These are phyloP conservation scores for Zanthoxylum bungeanum DNA, from an alignment of 345 rosid genomes.

Conservation along the genomic window DNA sequence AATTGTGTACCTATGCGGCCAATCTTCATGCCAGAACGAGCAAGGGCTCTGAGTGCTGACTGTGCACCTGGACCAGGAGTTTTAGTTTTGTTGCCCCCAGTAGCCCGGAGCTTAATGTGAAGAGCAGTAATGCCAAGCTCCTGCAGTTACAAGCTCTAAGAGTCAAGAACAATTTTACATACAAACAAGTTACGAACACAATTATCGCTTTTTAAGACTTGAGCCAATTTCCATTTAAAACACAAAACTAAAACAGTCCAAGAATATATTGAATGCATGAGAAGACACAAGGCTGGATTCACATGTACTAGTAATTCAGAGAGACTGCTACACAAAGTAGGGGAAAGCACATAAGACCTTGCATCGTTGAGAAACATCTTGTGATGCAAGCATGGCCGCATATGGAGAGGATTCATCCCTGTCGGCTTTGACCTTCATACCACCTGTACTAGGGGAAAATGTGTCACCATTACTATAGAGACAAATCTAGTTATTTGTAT, in stretches of 20 bases:
- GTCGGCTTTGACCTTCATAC: slow-evolving; percentile 96
- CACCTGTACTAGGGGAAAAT: slow-evolving; percentile 36
- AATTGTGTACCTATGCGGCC: slow-evolving; percentile 97
- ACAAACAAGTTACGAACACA: neutral
- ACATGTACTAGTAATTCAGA: neutral
- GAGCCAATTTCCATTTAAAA: neutral
- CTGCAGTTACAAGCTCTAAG: slow-evolving; percentile 24
- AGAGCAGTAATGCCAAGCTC: slow-evolving; percentile 81
- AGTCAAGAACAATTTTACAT: neutral
- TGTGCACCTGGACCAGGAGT: slow-evolving; percentile 93
- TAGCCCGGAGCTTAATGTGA: slow-evolving; percentile 85
- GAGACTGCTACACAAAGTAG: neutral
- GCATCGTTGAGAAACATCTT: slow-evolving; percentile 81
- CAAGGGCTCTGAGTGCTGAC: slow-evolving; percentile 89
- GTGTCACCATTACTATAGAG: neutral
- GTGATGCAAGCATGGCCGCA: slow-evolving; percentile 95
- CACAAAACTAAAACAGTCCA: neutral
- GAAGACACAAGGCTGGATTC: neutral
- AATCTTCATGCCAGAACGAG: slow-evolving; percentile 93
- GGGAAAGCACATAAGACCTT: slow-evolving; percentile 39
- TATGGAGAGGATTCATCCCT: slow-evolving; percentile 94
- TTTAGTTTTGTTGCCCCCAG: slow-evolving; percentile 84
- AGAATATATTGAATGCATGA: neutral
- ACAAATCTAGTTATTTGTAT: neutral
- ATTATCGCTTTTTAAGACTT: neutral